A percentile compares a stretch with the other conserved stretches of the same genome.
Evolutionary conservation across 2,329 filamentous ascomycete genomes (phyloP).

Genomic region (Ceratocystis destructans): DNA sequence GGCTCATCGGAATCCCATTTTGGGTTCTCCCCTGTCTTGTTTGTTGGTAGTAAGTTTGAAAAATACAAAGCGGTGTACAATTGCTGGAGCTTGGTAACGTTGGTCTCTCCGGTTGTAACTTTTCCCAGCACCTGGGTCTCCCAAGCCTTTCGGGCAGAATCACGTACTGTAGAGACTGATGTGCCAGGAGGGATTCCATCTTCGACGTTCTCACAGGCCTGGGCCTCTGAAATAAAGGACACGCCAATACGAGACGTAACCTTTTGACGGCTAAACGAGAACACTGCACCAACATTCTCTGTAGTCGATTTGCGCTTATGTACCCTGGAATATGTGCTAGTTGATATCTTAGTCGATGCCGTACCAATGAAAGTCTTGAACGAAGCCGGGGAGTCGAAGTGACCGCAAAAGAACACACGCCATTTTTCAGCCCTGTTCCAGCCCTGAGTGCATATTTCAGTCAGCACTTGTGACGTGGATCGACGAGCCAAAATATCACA

Average conservation of each 20-base stretch:
- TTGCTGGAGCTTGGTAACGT: constrained; percentile 42
- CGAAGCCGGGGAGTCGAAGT: constrained; percentile 35
- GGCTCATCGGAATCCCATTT: constrained; percentile 50
- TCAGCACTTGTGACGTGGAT: not conserved
- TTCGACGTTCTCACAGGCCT: constrained; percentile 47
- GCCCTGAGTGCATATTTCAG: constrained; percentile 27
- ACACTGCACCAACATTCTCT: constrained; percentile 34
- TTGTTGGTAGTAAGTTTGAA: constrained; percentile 54
- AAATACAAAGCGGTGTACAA: constrained; percentile 58
- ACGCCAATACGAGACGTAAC: constrained; percentile 50
- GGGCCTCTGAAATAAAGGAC: constrained; percentile 49
- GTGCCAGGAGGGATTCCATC: constrained; percentile 39
- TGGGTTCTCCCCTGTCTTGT: constrained; percentile 58
- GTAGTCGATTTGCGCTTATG: constrained; percentile 24
- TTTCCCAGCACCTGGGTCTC: constrained; percentile 49
- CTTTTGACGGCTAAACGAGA: constrained; percentile 35
- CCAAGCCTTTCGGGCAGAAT: constrained; percentile 41
- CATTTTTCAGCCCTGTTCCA: constrained; percentile 52
- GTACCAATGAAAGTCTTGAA: constrained; percentile 33
- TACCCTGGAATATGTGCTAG: constrained; percentile 26
- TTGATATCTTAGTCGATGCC: constrained; percentile 26
- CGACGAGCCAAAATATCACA: not conserved
- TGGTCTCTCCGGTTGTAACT: constrained; percentile 44
- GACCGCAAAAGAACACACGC: constrained; percentile 50
- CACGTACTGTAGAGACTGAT: constrained; percentile 32